Conservation (phyloP, 2,329 filamentous ascomycete genomes). For the Sclerotinia spermophila region DNA sequence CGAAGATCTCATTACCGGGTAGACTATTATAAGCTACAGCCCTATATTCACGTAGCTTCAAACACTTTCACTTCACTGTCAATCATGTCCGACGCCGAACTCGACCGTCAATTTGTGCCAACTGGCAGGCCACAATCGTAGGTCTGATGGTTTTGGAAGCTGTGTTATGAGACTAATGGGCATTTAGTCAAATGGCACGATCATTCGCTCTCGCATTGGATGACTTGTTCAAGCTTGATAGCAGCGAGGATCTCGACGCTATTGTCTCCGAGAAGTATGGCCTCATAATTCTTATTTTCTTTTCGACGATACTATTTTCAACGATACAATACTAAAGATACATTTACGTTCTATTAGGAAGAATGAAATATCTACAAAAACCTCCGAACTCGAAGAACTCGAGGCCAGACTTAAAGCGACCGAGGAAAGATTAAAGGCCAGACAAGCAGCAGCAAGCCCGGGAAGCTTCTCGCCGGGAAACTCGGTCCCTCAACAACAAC, state of each 20-base stretch:
- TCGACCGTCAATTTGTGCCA: slow-evolving; percentile 77
- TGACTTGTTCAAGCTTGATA: slow-evolving; percentile 85
- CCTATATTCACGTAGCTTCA: slow-evolving; percentile 9
- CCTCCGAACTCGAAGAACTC: slow-evolving; percentile 78
- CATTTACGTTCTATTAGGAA: slow-evolving; percentile 57
- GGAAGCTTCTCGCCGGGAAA: slow-evolving; percentile 5
- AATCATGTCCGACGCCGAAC: slow-evolving; percentile 58
- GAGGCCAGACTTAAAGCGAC: slow-evolving; percentile 81
- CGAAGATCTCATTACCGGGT: neutral
- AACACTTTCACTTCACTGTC: neutral
- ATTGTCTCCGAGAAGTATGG: slow-evolving; percentile 74
- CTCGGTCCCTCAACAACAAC: neutral
- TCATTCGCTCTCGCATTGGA: slow-evolving; percentile 84
- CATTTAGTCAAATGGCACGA: slow-evolving; percentile 72
- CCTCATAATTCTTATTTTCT: neutral
- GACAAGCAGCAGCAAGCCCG: slow-evolving; percentile 17
- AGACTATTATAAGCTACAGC: neutral
- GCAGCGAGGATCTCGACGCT: slow-evolving; percentile 68
- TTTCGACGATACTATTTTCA: slow-evolving; percentile 7
- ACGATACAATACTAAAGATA: neutral
- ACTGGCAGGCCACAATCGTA: slow-evolving; percentile 75
- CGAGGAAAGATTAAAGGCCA: slow-evolving; percentile 65
- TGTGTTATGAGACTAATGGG: slow-evolving; percentile 19
- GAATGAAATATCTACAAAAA: slow-evolving; percentile 69
- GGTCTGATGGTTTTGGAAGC: slow-evolving; percentile 40